phyloP scores from a whole-genome alignment of 352 stramenopile species.

The Salisapilia sapeloensis region DNA sequence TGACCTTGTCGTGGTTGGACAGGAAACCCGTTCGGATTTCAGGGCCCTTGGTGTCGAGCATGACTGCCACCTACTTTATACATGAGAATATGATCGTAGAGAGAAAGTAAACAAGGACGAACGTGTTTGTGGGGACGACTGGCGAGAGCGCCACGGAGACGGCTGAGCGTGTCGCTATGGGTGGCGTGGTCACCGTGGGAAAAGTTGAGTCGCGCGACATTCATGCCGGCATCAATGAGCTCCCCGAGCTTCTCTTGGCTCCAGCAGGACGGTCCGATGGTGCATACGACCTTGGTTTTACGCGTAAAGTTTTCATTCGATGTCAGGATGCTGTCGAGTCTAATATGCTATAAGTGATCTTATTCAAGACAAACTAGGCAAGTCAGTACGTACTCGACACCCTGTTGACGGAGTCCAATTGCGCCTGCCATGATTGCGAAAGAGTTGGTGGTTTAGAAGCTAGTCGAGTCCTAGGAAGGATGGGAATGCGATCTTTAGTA shows the following conservation, averaged over 20 bases:
- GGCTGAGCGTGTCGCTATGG: conserved; percentile 48
- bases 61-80: conserved; percentile 45
- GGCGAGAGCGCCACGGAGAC: conserved; percentile 39
- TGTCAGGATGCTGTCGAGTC: conserved; percentile 35
- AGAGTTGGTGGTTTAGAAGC: no score
- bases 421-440: conserved; percentile 21
- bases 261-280: conserved; percentile 84
- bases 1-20: conserved; percentile 33
- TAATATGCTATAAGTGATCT: conserved; percentile 4
- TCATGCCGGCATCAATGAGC: conserved; percentile 87
- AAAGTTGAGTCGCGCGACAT: conserved; percentile 97
- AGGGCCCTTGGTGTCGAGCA: conserved; percentile 94
- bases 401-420: conserved; percentile 24
- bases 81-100: background rate
- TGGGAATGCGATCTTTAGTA: no score
- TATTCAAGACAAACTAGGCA: no score
- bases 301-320: conserved; percentile 30
- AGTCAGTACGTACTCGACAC: conserved; percentile 17
- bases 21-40: conserved; percentile 91
- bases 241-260: conserved; percentile 85
- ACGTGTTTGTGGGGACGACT: conserved; percentile 54
- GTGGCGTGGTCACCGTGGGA: conserved; percentile 93
- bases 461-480: no score
- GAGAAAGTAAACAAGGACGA: conserved; percentile 1
- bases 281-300: conserved; percentile 87